Evolutionary conservation across 2,329 filamentous ascomycete species (phyloP).

Genomic region (Byssothecium circinans): DNA sequence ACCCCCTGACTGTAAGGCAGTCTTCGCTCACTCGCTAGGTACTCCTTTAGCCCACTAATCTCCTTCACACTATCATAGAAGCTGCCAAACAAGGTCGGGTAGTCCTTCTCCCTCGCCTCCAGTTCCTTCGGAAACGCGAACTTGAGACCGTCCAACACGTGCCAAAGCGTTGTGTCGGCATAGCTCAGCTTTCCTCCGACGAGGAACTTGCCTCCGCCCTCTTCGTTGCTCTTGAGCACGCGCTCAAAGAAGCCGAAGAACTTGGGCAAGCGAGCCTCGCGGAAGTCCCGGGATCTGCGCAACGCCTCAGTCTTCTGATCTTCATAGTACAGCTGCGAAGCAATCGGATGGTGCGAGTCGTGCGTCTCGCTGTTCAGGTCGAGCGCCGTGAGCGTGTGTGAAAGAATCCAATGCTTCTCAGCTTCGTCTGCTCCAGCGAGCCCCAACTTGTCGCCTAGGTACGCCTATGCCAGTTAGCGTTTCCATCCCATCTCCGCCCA

Average conservation of each 20-base stretch:
- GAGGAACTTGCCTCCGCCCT: constrained; percentile 63
- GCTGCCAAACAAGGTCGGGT: constrained; percentile 60
- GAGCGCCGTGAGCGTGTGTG: constrained; percentile 67
- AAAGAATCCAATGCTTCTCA: constrained; percentile 62
- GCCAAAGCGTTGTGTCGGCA: constrained; percentile 74
- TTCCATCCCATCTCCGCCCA: neutral
- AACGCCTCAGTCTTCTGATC: constrained; percentile 72
- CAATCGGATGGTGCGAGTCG: constrained; percentile 74
- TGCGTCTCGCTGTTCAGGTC: constrained; percentile 74
- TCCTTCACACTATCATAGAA: constrained; percentile 66
- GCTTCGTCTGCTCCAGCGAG: constrained; percentile 55
- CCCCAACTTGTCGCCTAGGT: constrained; percentile 64
- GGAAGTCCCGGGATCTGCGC: constrained; percentile 60
- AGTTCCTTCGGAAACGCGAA: constrained; percentile 73
- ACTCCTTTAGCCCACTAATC: constrained; percentile 66
- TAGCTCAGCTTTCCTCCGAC: constrained; percentile 68
- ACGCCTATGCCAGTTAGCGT: constrained; percentile 46
- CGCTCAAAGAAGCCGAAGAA: constrained; percentile 72
- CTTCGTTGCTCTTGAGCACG: constrained; percentile 61
- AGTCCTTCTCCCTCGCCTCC: constrained; percentile 59
- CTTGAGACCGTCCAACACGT: constrained; percentile 59
- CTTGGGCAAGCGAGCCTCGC: constrained; percentile 67
- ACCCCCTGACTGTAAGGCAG: constrained; percentile 65
- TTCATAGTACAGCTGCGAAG: constrained; percentile 65
- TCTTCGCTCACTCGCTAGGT: constrained; percentile 67